Evolutionary conservation across 2,329 filamentous ascomycete genomes (phyloP).

Genomic region (Penicillium sp.): DNA sequence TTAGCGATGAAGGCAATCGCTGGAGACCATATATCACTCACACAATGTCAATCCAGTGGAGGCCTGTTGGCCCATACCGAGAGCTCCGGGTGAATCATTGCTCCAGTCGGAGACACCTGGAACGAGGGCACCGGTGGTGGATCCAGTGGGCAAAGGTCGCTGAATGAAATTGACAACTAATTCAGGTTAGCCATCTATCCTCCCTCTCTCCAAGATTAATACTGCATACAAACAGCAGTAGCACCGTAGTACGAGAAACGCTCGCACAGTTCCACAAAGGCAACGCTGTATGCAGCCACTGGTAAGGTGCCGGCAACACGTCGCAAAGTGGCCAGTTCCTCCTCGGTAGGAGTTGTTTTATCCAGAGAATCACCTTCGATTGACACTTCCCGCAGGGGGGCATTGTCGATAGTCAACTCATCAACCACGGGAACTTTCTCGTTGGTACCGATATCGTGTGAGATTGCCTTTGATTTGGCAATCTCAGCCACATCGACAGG

Average conservation of each 20-base stretch:
- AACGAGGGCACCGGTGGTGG: slow-evolving; percentile 49
- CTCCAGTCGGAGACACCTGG: slow-evolving; percentile 17
- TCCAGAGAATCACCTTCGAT: slow-evolving; percentile 5
- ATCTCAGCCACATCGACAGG: slow-evolving; percentile 26
- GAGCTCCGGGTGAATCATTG: slow-evolving; percentile 48
- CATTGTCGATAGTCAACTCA: slow-evolving; percentile 13
- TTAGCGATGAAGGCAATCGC: background rate
- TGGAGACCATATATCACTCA: slow-evolving; percentile 22
- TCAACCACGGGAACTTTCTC: slow-evolving; percentile 11
- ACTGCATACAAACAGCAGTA: slow-evolving; percentile 59
- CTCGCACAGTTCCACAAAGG: slow-evolving; percentile 72
- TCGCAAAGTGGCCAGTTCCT: slow-evolving; percentile 36
- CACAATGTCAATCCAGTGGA: slow-evolving; percentile 51
- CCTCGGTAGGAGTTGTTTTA: slow-evolving; percentile 28
- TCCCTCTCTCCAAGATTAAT: background rate
- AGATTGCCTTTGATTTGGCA: slow-evolving; percentile 21
- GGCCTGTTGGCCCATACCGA: slow-evolving; percentile 59
- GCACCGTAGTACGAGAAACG: slow-evolving; percentile 77
- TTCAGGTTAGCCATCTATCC: slow-evolving; percentile 10
- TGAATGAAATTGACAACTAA: slow-evolving; percentile 62
- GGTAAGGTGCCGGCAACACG: slow-evolving; percentile 50
- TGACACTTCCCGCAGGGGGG: background rate
- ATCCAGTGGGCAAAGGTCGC: slow-evolving; percentile 53
- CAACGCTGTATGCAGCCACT: slow-evolving; percentile 66
- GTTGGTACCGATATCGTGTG: slow-evolving; percentile 17